phyloP scores from a whole-genome alignment of 805 yeast genomes.

The Lipomyces kockii region DNA sequence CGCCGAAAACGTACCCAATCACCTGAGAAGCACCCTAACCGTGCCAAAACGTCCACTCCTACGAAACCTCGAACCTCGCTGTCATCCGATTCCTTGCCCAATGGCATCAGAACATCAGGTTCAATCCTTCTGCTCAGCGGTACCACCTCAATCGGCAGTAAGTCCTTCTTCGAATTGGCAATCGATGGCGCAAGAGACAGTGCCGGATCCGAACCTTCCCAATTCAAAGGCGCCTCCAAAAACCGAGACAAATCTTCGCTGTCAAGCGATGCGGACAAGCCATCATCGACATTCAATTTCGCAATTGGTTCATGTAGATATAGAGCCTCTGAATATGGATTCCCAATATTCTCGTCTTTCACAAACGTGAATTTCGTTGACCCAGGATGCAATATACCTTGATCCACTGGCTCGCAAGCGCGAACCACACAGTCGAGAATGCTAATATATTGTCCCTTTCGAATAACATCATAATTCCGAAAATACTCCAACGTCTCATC shows the following conservation, averaged over 20 bases:
- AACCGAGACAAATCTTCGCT: slow-evolving; percentile 7
- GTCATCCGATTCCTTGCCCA: slow-evolving; percentile 48
- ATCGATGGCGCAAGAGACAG: slow-evolving; percentile 13
- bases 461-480: slow-evolving; percentile 3
- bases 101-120: slow-evolving; percentile 17
- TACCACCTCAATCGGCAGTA: slow-evolving; percentile 28
- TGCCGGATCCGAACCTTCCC: slow-evolving; percentile 16
- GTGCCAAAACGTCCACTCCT: slow-evolving; percentile 56
- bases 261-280: slow-evolving; percentile 29
- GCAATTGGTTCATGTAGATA: slow-evolving; percentile 19
- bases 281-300: slow-evolving; percentile 15
- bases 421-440: slow-evolving; percentile 18
- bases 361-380: slow-evolving; percentile 61
- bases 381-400: slow-evolving; percentile 57
- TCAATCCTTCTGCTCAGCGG: slow-evolving; percentile 32
- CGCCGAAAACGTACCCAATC: slow-evolving; percentile 54
- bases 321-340: slow-evolving; percentile 27
- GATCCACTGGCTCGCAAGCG: slow-evolving; percentile 71
- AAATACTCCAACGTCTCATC: slow-evolving; percentile 45
- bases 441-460: slow-evolving; percentile 10
- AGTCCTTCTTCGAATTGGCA: slow-evolving; percentile 20
- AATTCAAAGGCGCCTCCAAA: slow-evolving; percentile 9
- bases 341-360: slow-evolving; percentile 41
- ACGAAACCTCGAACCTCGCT: slow-evolving; percentile 54
- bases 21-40: slow-evolving; percentile 69